Base-by-base conservation (phyloP, 371 early-diverging fungal species). In the Mucor mucedo region DNA sequence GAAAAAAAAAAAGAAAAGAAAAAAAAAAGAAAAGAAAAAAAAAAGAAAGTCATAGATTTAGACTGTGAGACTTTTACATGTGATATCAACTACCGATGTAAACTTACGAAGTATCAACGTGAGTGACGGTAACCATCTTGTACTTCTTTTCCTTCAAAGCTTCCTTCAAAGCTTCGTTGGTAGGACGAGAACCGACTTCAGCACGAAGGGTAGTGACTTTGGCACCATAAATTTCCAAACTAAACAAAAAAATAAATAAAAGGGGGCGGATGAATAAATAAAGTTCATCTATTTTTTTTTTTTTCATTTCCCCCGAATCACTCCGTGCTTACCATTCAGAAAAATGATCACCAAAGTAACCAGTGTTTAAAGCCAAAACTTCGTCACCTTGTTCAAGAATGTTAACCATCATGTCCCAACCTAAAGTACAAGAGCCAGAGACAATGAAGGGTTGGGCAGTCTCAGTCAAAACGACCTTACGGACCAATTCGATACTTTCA, bases 381-480 rank as follows among this genome's bases (percentile, higher is more conserved):
- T 88, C 79, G 65, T 98, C 97, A 44, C 90, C 92, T 38, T 88
- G 87, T 76, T 96, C 95, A 11, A 97, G 65, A 62, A 97, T 83
- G 84, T 98, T 98, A 55, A 91, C 88, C 61, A 92, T 90, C 85
- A 92, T 90, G 80, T 97, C 97, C 97, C 98, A 97, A 29, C 95
- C 95, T 48, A 96, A 82, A 21, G 93, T 95, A 39, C 98, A 97
- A 8, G 95, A 95, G 58, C 97, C 98, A 42, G 96, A 88, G 49
- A 96, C 83, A 69, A 98, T 84, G 76, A 97, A 94, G 29, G 98
- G 98, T 76, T 98, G 98, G 11, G 89, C 96, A n/a, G 78, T 79
- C 59, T 89, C 85, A 27, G 93, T 90, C 53, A 88, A 80, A 48
- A 95, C 86, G 13, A 96, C 90, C 63, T 90, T 75, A 60, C 96